phyloP scores from a whole-genome alignment of 768 basidiomycete genomes.

The Tricholoma flavovirens region DNA sequence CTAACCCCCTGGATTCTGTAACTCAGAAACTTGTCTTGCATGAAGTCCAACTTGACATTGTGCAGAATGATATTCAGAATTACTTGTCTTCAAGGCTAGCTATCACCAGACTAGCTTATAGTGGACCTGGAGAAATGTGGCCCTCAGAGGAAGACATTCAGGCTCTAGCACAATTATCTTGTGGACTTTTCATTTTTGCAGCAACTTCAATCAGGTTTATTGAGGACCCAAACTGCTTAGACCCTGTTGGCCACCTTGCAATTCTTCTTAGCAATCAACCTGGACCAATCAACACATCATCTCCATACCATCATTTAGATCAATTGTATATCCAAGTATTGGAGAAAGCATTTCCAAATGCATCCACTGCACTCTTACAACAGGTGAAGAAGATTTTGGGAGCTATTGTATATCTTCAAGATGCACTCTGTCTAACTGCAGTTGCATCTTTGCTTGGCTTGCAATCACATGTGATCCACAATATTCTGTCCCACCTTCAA shows the following conservation, averaged over 20 bases:
- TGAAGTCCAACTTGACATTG: neutral
- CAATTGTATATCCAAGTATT: neutral
- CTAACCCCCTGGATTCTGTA: too few relatives aligned
- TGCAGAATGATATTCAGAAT: neutral
- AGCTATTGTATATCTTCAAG: neutral
- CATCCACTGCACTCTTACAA: neutral
- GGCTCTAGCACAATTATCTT: neutral
- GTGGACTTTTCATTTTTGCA: neutral
- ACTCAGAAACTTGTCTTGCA: too few relatives aligned
- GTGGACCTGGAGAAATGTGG: neutral
- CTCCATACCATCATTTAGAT: neutral
- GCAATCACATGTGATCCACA: neutral
- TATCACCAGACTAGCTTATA: too few relatives aligned
- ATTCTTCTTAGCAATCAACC: neutral
- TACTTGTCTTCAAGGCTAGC: neutral
- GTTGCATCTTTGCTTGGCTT: neutral
- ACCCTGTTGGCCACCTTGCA: too few relatives aligned
- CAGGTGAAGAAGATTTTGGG: neutral
- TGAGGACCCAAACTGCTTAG: neutral
- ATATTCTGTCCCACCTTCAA: neutral
- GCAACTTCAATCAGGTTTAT: neutral
- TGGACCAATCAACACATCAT: neutral
- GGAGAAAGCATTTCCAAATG: neutral
- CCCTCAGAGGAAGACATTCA: too few relatives aligned
- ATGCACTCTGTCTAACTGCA: neutral